Evolutionary conservation across 2,329 filamentous ascomycete species (phyloP).

Genomic region (Tolypocladium ovalisporum): DNA sequence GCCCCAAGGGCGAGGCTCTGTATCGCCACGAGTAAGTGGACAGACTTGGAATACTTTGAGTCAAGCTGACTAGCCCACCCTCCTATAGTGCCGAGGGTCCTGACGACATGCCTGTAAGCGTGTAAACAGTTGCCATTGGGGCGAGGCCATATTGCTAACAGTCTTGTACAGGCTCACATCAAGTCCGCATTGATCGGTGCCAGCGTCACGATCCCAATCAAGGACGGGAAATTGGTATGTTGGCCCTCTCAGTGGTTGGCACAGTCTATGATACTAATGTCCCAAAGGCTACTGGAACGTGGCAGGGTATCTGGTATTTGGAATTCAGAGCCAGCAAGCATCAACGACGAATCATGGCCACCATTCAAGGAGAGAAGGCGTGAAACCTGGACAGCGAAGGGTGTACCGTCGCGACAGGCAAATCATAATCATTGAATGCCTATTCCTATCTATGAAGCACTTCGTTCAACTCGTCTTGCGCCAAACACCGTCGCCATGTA

Average conservation of each 20-base stretch:
- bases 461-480: slow-evolving; percentile 11
- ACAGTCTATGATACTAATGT: neutral
- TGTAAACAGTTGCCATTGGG: neutral
- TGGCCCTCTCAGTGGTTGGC: neutral
- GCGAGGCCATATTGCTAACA: neutral
- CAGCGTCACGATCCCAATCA: slow-evolving; percentile 84
- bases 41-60: too few species aligned
- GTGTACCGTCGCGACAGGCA: neutral
- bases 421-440: slow-evolving; percentile 1
- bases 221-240: slow-evolving; percentile 64
- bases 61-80: neutral
- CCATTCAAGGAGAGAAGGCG: slow-evolving; percentile 78
- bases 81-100: slow-evolving; percentile 59
- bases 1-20: slow-evolving; percentile 58
- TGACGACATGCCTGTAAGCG: slow-evolving; percentile 81
- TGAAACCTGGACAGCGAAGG: slow-evolving; percentile 8
- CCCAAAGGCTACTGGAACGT: slow-evolving; percentile 52
- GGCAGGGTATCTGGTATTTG: slow-evolving; percentile 89
- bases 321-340: slow-evolving; percentile 77
- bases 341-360: slow-evolving; percentile 74
- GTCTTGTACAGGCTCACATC: slow-evolving; percentile 60
- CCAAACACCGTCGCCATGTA: slow-evolving; percentile 26
- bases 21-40: slow-evolving; percentile 57
- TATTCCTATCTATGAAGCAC: slow-evolving; percentile 4
- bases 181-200: slow-evolving; percentile 85